Conservation (phyloP, 2,329 filamentous ascomycete genomes). For the Colletotrichum incanum region DNA sequence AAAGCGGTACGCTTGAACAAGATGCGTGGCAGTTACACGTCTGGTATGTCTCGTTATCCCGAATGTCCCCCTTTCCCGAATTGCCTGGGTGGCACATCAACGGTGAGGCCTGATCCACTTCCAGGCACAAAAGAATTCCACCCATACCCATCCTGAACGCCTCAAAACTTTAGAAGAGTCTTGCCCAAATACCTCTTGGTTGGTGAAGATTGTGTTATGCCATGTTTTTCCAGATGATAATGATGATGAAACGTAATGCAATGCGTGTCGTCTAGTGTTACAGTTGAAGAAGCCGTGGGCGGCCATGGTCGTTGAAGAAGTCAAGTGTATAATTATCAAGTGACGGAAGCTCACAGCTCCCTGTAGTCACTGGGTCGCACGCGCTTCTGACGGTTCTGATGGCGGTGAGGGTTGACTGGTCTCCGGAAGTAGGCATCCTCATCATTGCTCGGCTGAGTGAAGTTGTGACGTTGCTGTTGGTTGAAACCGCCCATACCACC, state of each 20-base stretch:
- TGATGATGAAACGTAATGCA: conserved; percentile 31
- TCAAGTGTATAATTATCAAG: not conserved
- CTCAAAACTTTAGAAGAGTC: conserved; percentile 14
- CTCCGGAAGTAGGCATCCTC: conserved; percentile 96
- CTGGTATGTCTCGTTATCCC: conserved; percentile 9
- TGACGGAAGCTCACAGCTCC: conserved; percentile 73
- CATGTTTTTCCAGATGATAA: conserved; percentile 32
- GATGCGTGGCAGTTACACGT: not conserved
- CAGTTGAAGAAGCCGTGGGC: conserved; percentile 14
- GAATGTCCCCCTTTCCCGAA: not conserved
- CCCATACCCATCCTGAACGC: conserved; percentile 28
- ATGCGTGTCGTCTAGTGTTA: conserved; percentile 38
- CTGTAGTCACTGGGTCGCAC: conserved; percentile 92
- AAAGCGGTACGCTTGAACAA: conserved; percentile 12
- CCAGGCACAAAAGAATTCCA: conserved; percentile 10
- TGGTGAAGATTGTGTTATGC: conserved; percentile 23
- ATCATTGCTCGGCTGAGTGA: conserved; percentile 74
- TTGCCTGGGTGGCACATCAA: not conserved
- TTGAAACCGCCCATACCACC: conserved; percentile 43
- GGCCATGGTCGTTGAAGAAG: not conserved
- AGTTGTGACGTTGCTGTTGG: conserved; percentile 53
- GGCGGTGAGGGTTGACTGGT: conserved; percentile 93
- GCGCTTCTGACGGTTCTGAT: conserved; percentile 84
- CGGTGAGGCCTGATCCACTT: conserved; percentile 1
- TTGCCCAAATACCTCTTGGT: conserved; percentile 31